A percentile compares a stretch with the other conserved stretches of the same genome.
These are phyloP conservation scores for Anaeromyces robustus DNA, from an alignment of 192 early-diverging fungal species.

Conservation along the genomic window DNA sequence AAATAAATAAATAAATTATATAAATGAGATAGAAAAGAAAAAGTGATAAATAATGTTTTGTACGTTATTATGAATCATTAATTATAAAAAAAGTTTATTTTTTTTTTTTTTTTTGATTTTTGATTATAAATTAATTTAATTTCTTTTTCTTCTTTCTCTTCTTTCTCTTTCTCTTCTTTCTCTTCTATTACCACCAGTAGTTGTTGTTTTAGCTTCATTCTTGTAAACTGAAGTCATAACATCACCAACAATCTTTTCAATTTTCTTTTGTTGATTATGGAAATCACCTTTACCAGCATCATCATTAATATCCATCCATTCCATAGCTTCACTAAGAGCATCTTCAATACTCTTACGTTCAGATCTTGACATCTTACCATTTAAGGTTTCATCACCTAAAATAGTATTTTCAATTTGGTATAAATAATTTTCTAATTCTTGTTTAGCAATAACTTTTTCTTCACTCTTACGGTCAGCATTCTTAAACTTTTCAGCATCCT, in stretches of 20 bases:
- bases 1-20: no score
- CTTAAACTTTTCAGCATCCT: conserved; percentile 77
- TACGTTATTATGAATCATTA: no score
- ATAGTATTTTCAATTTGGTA: conserved; percentile 29
- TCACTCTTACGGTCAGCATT: conserved; percentile 59
- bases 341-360: conserved; percentile 56
- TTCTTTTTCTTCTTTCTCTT: no score
- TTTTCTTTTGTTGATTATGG: conserved; percentile 49
- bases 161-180: not conserved
- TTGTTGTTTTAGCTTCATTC: not conserved
- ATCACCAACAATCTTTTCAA: conserved; percentile 50
- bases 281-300: conserved; percentile 43
- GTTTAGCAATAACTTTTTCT: conserved; percentile 61
- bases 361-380: conserved; percentile 46
- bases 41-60: no score
- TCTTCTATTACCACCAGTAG: not conserved
- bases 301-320: conserved; percentile 34
- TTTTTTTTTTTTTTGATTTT: no score
- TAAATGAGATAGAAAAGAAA: no score
- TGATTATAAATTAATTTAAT: no score
- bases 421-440: conserved; percentile 62
- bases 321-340: conserved; percentile 59
- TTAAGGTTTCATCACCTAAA: not conserved
- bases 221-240: conserved; percentile 36
- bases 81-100: no score